Evolutionary conservation across 129 eudicot genomes (phyloP).

Genomic region (Silybum marianum): DNA sequence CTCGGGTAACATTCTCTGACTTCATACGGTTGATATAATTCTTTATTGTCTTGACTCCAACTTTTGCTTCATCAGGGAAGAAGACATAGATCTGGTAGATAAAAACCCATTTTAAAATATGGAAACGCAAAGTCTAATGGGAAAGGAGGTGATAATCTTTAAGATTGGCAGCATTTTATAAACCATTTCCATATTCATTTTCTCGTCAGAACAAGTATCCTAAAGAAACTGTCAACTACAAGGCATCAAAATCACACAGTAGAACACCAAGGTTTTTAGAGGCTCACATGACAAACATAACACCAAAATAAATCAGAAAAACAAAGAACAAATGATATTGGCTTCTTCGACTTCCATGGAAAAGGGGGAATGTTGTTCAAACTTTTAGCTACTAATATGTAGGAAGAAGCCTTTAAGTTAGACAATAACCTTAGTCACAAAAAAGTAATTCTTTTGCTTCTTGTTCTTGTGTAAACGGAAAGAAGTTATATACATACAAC

Average conservation of each 20-base stretch:
- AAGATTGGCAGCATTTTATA: neutral
- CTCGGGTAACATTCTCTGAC: conserved; percentile 74
- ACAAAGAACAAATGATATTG: neutral
- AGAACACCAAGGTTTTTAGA: neutral
- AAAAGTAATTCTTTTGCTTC: neutral
- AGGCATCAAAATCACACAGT: neutral
- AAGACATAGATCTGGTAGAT: conserved; percentile 71
- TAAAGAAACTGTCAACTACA: neutral
- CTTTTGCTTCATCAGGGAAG: conserved; percentile 90
- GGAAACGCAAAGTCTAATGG: neutral
- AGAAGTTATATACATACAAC: neutral
- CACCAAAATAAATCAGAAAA: neutral
- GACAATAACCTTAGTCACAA: neutral
- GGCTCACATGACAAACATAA: conserved; percentile 13
- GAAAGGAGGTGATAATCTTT: neutral
- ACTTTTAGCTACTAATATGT: neutral
- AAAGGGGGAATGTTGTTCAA: conserved; percentile 14
- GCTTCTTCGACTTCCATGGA: neutral
- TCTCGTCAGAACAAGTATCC: neutral
- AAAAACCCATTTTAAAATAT: neutral
- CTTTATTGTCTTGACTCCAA: conserved; percentile 87
- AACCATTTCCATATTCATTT: neutral
- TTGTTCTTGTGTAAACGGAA: neutral
- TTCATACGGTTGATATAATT: conserved; percentile 79
- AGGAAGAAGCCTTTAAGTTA: neutral